These are phyloP conservation scores for Gelatoporia subvermispora DNA, from an alignment of 768 basidiomycete genomes.

Conservation along the genomic window DNA sequence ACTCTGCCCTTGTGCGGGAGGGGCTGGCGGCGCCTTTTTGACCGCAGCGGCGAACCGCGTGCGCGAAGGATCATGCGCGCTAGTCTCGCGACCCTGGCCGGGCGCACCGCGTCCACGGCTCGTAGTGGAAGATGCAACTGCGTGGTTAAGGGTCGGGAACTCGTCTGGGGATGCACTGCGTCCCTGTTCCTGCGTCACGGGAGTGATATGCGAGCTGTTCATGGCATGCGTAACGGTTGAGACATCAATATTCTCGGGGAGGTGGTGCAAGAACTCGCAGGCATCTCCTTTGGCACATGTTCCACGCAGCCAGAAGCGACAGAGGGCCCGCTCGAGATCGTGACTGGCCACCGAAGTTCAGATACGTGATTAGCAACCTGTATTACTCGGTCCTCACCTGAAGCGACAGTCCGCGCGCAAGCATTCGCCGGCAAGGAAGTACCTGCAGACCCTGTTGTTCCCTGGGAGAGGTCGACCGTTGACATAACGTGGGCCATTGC, in stretches of 20 bases:
- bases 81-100: conserved; percentile 30
- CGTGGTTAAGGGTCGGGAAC: conserved; percentile 57
- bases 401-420: conserved; percentile 95
- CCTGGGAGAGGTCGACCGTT: conserved; percentile 55
- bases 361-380: not conserved
- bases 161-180: conserved; percentile 50
- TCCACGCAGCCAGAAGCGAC: conserved; percentile 96
- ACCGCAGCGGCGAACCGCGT: conserved; percentile 88
- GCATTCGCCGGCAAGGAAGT: conserved; percentile 96
- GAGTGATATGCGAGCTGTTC: conserved; percentile 57
- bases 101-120: conserved; percentile 37
- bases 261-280: conserved; percentile 94
- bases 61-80: conserved; percentile 71
- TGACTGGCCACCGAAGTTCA: conserved; percentile 47
- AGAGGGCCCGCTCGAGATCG: conserved; percentile 89
- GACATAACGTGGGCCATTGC: conserved; percentile 32
- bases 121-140: conserved; percentile 37
- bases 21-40: conserved; percentile 53
- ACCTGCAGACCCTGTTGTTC: conserved; percentile 86
- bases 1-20: conserved; percentile 17
- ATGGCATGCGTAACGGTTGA: conserved; percentile 63
- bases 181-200: conserved; percentile 33
- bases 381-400: conserved; percentile 53
- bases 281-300: conserved; percentile 95
- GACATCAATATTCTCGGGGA: conserved; percentile 84